Percentiles rank a stretch among this genome's conserved stretches.
phyloP scores from a whole-genome alignment of 257 asterid species.

The Paraleonurus japonicus region DNA sequence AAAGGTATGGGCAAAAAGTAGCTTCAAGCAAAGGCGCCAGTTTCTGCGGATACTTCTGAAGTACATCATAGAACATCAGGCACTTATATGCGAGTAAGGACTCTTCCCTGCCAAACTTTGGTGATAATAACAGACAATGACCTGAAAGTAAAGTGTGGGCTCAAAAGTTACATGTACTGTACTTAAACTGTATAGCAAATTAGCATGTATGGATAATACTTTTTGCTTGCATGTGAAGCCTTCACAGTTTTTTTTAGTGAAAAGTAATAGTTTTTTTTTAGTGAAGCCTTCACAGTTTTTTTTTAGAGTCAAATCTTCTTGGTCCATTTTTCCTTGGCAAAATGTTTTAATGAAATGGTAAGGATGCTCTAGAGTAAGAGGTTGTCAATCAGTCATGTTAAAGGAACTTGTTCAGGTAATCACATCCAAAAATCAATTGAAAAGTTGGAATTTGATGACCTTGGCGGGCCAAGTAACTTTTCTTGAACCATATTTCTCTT shows the following conservation, averaged over 20 bases:
- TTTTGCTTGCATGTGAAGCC: neutral
- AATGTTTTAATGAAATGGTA: neutral
- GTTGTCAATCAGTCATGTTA: slow-evolving; percentile 7
- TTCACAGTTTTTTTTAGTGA: neutral
- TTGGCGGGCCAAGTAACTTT: neutral
- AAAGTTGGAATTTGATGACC: slow-evolving; percentile 1
- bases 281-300: neutral
- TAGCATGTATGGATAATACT: neutral
- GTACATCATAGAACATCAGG: slow-evolving; percentile 91
- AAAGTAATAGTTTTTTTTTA: too few relatives aligned
- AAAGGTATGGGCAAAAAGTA: slow-evolving; percentile 85
- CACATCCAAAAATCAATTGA: neutral
- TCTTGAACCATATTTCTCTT: slow-evolving; percentile 8
- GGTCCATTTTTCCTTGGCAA: neutral
- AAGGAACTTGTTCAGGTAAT: slow-evolving; percentile 2
- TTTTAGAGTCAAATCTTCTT: neutral
- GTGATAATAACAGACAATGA: neutral
- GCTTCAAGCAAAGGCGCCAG: slow-evolving; percentile 96
- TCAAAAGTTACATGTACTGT: neutral
- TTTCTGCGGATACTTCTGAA: slow-evolving; percentile 93
- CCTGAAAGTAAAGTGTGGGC: neutral
- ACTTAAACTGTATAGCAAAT: neutral
- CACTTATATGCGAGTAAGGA: slow-evolving; percentile 96
- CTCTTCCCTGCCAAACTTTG: slow-evolving; percentile 9
- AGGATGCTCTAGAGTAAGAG: neutral